These are phyloP conservation scores for Magnusiomyces suaveolens DNA, from an alignment of 1,139 yeast genomes.

Conservation along the genomic window DNA sequence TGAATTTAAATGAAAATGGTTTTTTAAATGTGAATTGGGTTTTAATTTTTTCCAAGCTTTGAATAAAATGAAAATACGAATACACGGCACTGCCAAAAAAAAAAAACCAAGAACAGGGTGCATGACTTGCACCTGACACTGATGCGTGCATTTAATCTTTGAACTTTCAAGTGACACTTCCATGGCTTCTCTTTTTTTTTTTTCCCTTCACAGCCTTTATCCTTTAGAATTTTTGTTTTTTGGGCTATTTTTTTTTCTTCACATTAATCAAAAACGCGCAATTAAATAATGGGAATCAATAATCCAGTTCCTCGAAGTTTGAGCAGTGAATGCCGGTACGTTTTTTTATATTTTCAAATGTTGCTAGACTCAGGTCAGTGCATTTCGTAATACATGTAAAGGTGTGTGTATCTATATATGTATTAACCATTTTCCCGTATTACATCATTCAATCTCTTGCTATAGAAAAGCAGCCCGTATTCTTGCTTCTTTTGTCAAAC, in stretches of 20 bases:
- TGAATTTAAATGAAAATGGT: too few relatives aligned
- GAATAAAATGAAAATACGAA: too few relatives aligned
- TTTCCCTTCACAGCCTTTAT: not conserved
- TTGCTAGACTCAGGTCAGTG: not conserved
- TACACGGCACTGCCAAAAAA: too few relatives aligned
- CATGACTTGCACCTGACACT: too few relatives aligned
- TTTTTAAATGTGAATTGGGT: too few relatives aligned
- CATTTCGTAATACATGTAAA: not conserved
- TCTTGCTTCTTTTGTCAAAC: constrained; percentile 80
- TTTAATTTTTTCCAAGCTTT: too few relatives aligned
- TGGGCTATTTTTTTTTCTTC: not conserved
- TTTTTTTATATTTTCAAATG: constrained; percentile 17
- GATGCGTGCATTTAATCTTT: too few relatives aligned
- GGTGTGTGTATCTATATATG: not conserved
- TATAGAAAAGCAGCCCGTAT: constrained; percentile 87
- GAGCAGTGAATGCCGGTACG: constrained; percentile 76
- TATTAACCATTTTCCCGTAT: not conserved
- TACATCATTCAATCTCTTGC: not conserved
- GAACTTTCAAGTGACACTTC: too few relatives aligned
- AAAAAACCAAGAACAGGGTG: too few relatives aligned
- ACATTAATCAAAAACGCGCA: too few relatives aligned
- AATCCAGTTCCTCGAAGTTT: constrained; percentile 93
- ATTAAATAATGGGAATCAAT: constrained; percentile 75
- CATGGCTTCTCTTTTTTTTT: too few relatives aligned
- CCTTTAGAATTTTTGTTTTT: not conserved